Percentiles rank a stretch among this genome's conserved stretches.
Conservation (phyloP, 106 monocot genomes). For the Dendrobium nobile region DNA sequence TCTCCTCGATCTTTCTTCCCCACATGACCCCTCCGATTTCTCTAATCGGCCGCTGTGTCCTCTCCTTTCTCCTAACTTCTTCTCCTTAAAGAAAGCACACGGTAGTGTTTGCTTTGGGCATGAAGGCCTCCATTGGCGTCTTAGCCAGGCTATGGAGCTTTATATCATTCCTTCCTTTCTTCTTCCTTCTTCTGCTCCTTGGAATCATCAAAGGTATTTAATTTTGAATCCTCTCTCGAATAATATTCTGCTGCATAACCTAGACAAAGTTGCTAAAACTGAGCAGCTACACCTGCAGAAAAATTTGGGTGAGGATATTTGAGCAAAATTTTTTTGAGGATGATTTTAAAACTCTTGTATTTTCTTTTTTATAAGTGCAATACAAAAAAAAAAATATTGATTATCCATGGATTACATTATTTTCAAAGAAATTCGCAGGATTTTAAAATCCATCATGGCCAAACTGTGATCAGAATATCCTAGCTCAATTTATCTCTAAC, state of each 20-base stretch:
- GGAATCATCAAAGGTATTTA: conserved; percentile 64
- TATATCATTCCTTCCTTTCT: conserved; percentile 72
- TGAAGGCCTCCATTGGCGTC: conserved; percentile 60
- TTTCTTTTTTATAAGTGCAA: background rate
- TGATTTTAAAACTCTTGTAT: background rate
- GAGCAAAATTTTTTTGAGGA: background rate
- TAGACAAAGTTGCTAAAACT: no score
- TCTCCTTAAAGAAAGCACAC: no score
- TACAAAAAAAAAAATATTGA: background rate
- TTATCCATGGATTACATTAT: no score
- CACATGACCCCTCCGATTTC: background rate
- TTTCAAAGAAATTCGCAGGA: no score
- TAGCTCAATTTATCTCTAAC: no score
- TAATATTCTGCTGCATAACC: background rate
- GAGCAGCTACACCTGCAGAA: no score
- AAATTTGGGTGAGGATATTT: no score
- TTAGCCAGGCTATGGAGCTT: conserved; percentile 59
- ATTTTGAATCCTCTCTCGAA: background rate
- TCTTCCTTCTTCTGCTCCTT: conserved; percentile 60
- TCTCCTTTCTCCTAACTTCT: background rate
- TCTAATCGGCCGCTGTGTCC: no score
- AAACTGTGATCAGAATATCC: no score
- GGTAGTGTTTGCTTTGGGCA: conserved; percentile 2
- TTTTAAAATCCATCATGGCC: no score
- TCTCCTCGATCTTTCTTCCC: background rate